Percentiles rank a stretch among this genome's conserved stretches.
These are phyloP conservation scores for Dactylellina parvicollis DNA, from an alignment of 2,329 filamentous ascomycete genomes.

Conservation along the genomic window DNA sequence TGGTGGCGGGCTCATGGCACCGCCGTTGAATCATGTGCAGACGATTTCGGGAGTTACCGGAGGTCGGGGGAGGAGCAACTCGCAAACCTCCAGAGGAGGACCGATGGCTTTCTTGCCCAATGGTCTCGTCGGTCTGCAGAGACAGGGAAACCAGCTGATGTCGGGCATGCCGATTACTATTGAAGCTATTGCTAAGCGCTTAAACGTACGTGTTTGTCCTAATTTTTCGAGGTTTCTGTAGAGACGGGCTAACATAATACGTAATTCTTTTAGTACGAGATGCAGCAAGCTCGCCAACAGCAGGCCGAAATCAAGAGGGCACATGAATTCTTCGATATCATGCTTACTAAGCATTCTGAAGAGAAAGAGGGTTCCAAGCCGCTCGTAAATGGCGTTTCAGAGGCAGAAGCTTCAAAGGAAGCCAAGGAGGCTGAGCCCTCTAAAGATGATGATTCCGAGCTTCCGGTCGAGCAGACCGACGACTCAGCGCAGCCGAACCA, in stretches of 20 bases:
- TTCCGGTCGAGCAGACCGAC: conserved; percentile 67
- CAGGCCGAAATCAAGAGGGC: conserved; percentile 85
- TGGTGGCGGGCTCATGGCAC: conserved; percentile 65
- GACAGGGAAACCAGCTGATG: conserved; percentile 77
- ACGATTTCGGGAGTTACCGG: conserved; percentile 69
- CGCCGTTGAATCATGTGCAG: conserved; percentile 71
- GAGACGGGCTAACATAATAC: conserved; percentile 17
- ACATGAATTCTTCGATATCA: conserved; percentile 78
- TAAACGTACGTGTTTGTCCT: conserved; percentile 71
- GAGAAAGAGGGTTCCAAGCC: conserved; percentile 6
- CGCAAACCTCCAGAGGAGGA: conserved; percentile 66
- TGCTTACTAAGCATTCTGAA: conserved; percentile 65
- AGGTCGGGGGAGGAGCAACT: conserved; percentile 65
- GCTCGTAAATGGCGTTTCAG: conserved; percentile 8
- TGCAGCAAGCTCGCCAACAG: conserved; percentile 88
- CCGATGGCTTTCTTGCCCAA: conserved; percentile 60
- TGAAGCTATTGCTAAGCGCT: conserved; percentile 89
- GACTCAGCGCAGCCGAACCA: conserved; percentile 63
- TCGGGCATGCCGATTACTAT: conserved; percentile 83
- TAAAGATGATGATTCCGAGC: conserved; percentile 34
- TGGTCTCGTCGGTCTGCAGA: conserved; percentile 68
- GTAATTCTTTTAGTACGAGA: conserved; percentile 73
- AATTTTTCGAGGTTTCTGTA: not conserved
- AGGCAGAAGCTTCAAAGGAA: not conserved
- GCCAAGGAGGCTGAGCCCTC: conserved; percentile 8